Evolutionary conservation across 768 basidiomycete genomes (phyloP), one percentile per base, ranked within the genome.

Genomic region (Tulasnella calospora): DNA sequence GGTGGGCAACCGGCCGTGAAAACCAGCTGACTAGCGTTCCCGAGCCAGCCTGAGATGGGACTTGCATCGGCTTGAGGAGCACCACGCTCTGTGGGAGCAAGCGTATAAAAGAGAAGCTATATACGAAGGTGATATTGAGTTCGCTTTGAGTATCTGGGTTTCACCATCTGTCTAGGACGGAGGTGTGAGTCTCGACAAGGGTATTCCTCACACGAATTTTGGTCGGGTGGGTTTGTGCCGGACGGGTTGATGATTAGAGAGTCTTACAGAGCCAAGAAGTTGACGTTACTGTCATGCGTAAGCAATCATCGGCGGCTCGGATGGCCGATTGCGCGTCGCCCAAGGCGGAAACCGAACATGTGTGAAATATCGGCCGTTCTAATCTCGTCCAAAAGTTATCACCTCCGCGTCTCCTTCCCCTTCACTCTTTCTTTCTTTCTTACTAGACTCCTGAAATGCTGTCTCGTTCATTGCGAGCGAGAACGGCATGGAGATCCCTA

Each of bases 381-480:
- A 74, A 74, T 74, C 73, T 74, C 47, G 73, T 51, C 73, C 73
- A 51, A 74, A 74, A 74, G 73, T 74, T 74, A 51, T 19, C 73
- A 41, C 41, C 30, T 51, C 47, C 73, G 30, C n/a, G 40, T 46
- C n/a, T n/a, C 41, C 40, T 19, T 27, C 36, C 36, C 36, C 41
- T 46, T 33, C 73, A 30, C n/a, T 51, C 36, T 5, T 33, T 74
- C 38, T 15, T 33, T 51, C 38, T n/a, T 74, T 74, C 36, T 27
- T 15, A 33, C 17, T 30, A 46, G 41, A 74, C 41, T 47, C 51
- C 40, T 15, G 55, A n/a, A 35, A 38, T 71, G 71, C 71, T 76
- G n/a, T 30, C 46, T 38, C 46, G 74, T 21, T 36, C 74, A 57
- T 33, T 76, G n/a, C 44, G 74, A 57, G 74, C 74, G 36, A 44